Base-by-base conservation (phyloP, 2,329 filamentous ascomycete genomes). In the Intubia oerlemansii region DNA sequence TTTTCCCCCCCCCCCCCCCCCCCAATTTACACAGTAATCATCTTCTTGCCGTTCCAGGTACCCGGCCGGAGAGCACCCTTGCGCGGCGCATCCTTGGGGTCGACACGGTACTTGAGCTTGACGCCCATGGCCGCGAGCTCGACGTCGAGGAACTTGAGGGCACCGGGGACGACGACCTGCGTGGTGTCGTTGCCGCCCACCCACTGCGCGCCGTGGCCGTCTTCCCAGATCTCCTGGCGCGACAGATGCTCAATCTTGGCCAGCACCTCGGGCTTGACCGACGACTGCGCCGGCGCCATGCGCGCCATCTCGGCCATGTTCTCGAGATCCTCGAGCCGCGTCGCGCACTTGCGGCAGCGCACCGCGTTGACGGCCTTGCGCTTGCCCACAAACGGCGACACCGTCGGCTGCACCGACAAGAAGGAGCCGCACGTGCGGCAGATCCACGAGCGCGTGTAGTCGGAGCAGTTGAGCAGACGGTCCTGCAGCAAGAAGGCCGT, bases 71-170 rank as follows among this genome's bases (percentile, higher is more conserved):
- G 44, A 3, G 52, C 51, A 3, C 62, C 59, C 45, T 60, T 65
- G 28, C 62, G 54, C 31, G 62, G 56, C 40, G 57, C 62, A 40
- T 95, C 76, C 49, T 75, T 74, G 47, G 52, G 54, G 39, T 61
- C 58, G 24, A 69, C 50, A 32, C 55, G 54, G 42, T 92, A 95
- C 59, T 81, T 92, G 54, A 98, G 67, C 54, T 82, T 76, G 30
- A 98, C 74, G 30, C 88, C 88, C 88, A 98, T 98, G 32, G 82
- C 82, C 20, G 84, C 80, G 42, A 98, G 56, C 53, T 98, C 88
- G 13, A 92, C 84, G 52, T 98, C 88, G 39, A 98, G 54, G 56
- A 77, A 95, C 53, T 79, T 81, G 49, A 98, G 55, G 31, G 91
- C 88, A 37, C 84, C 85, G 0, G 88, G 88, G 11, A 98, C 79